A percentile compares a stretch with the other conserved stretches of the same genome.
Conservation (phyloP, 768 basidiomycete genomes). For the Nidularia pulvinata region DNA sequence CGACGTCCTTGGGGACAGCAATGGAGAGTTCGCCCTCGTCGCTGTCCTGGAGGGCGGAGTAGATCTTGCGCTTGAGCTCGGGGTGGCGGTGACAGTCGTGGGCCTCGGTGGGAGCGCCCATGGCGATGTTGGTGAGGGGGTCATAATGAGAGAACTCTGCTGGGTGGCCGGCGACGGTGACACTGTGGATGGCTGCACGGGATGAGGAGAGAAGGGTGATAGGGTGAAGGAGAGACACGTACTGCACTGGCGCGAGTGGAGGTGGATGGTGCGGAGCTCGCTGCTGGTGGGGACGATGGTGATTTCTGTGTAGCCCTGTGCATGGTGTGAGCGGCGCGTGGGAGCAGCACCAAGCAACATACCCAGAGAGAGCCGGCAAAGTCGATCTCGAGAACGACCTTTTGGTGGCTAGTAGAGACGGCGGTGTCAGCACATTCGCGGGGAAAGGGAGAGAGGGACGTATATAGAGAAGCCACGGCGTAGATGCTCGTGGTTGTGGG, state of each 20-base stretch:
- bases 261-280: slow-evolving; percentile 80
- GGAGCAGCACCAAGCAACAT: slow-evolving; percentile 19
- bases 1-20: slow-evolving; percentile 74
- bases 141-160: slow-evolving; percentile 84
- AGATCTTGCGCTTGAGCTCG: slow-evolving; percentile 90
- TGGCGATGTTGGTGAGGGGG: slow-evolving; percentile 63
- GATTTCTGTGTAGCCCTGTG: slow-evolving; percentile 91
- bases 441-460: slow-evolving; percentile 40
- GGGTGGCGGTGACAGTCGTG: slow-evolving; percentile 88
- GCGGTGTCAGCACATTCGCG: slow-evolving; percentile 40
- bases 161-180: slow-evolving; percentile 68
- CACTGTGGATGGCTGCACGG: slow-evolving; percentile 63
- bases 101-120: slow-evolving; percentile 50
- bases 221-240: slow-evolving; percentile 23
- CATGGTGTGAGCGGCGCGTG: slow-evolving; percentile 12
- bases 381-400: slow-evolving; percentile 92
- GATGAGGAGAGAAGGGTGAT: slow-evolving; percentile 10
- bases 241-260: slow-evolving; percentile 91
- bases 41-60: slow-evolving; percentile 86
- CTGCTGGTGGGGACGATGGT: slow-evolving; percentile 81
- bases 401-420: slow-evolving; percentile 94
- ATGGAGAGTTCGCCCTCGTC: slow-evolving; percentile 97
- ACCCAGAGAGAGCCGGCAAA: slow-evolving; percentile 89
- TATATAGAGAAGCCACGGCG: slow-evolving; percentile 91
- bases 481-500: slow-evolving; percentile 75